A percentile compares a stretch with the other conserved stretches of the same genome.
phyloP scores from a whole-genome alignment of 495 filamentous ascomycete species.

The Durotheca rogersii region DNA sequence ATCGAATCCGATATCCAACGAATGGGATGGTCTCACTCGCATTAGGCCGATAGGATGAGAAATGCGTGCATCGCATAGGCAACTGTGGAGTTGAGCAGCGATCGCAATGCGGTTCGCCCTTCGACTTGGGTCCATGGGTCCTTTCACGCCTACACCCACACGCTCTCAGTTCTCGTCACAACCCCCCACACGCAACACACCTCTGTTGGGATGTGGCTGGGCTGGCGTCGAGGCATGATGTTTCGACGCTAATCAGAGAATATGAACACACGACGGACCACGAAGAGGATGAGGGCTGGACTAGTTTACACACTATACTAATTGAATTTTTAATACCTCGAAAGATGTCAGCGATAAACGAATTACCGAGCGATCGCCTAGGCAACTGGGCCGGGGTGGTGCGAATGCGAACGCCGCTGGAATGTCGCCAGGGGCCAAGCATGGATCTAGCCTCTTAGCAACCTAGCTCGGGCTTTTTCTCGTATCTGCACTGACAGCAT shows the following conservation, averaged over 20 bases:
- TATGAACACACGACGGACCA: no score
- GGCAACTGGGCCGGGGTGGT: constrained; percentile 6
- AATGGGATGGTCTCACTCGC: constrained; percentile 13
- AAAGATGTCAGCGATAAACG: constrained; percentile 1
- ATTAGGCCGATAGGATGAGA: constrained; percentile 17
- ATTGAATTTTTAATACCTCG: not conserved
- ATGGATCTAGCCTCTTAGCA: not conserved
- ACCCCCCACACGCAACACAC: constrained; percentile 6
- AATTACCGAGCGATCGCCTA: constrained; percentile 5
- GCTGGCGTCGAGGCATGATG: no score
- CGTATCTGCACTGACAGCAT: constrained; percentile 34
- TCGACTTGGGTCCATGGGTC: no score
- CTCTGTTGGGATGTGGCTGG: constrained; percentile 9
- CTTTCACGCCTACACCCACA: no score
- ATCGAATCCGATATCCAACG: constrained; percentile 2
- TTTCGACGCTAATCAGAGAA: no score
- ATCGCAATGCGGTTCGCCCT: no score
- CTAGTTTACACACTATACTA: no score
- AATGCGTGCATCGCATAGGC: constrained; percentile 20
- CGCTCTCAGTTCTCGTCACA: not conserved
- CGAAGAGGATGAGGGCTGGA: no score
- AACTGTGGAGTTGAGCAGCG: constrained; percentile 17
- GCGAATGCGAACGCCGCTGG: not conserved
- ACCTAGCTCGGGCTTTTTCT: constrained; percentile 13
- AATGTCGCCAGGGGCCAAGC: constrained; percentile 11